These are phyloP conservation scores for Apiotrichum gamsii DNA, from an alignment of 1,284 basidiomycete species.

Conservation along the genomic window DNA sequence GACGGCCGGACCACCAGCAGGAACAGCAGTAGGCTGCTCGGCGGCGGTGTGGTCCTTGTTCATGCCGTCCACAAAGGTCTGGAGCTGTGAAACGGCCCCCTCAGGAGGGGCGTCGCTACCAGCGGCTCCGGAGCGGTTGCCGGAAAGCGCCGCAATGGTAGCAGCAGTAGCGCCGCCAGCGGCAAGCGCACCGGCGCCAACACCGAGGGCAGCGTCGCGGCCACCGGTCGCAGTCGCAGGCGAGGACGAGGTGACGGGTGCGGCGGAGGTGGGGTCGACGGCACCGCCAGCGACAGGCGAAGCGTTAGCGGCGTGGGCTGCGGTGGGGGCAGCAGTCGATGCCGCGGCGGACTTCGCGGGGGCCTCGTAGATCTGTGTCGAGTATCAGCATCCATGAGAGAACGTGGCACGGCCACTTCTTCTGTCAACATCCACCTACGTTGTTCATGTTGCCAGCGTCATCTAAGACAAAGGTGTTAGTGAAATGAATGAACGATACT, in stretches of 20 bases:
- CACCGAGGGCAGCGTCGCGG: not conserved
- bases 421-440: too few species aligned
- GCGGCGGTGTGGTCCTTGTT: conserved; percentile 17
- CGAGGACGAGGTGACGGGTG: not conserved
- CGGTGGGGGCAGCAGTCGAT: not conserved
- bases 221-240: conserved; percentile 2
- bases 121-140: conserved; percentile 2
- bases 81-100: conserved; percentile 30
- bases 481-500: too few species aligned
- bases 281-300: not conserved
- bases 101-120: conserved; percentile 17
- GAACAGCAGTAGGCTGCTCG: not conserved
- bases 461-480: too few species aligned
- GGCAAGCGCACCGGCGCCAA: not conserved
- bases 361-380: conserved; percentile 5
- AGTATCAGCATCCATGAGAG: not conserved
- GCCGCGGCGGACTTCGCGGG: conserved; percentile 6
- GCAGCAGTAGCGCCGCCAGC: not conserved
- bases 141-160: not conserved
- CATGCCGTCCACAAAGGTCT: conserved; percentile 35
- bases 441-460: conserved; percentile 49
- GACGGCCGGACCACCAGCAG: conserved; percentile 12
- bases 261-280: not conserved
- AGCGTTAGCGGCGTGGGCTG: not conserved
- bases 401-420: too few species aligned